Base-by-base conservation (phyloP, 1,284 basidiomycete species). In the Schizopora paradoxa region DNA sequence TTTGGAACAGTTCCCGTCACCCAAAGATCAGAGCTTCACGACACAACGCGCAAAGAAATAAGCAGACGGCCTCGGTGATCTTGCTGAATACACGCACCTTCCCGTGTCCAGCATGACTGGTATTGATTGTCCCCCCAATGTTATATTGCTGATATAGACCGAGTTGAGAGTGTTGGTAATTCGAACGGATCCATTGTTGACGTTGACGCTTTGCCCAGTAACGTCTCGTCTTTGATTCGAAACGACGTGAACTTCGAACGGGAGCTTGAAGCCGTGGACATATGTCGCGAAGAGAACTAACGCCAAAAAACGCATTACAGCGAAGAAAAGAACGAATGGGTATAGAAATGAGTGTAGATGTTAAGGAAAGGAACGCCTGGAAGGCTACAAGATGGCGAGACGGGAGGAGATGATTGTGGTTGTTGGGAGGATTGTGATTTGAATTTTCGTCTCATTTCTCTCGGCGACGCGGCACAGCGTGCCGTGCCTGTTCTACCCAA, bases 21-120 rank as follows among this genome's bases (percentile, higher is more conserved):
- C 81, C 81, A 84, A 13, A 85, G 62, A 60, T 85, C 82, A 34
- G 81, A 82, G 52, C 80, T 82, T 33, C 25, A 41, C n/a, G 18
- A 39, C n/a, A n/a, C n/a, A n/a, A n/a, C n/a, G n/a, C n/a, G n/a
- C n/a, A n/a, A n/a, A n/a, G n/a, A n/a, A n/a, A n/a, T n/a, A n/a
- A n/a, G n/a, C n/a, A n/a, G n/a, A n/a, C n/a, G n/a, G n/a, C n/a
- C n/a, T n/a, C n/a, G 10, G n/a, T 11, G 14, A 13, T n/a, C n/a
- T n/a, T n/a, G n/a, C n/a, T 25, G 23, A 11, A n/a, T 16, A 45
- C 38, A 41, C 53, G 14, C 47, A 66, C 67, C 66, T 68, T 43
- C 68, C 68, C 10, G 66, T 68, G 50, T 70, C 68, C 36, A 81
- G 58, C 57, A 81, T 66, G 37, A 81, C 74, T 14, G 72, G 65